Evolutionary conservation across 1,284 basidiomycete species (phyloP).

Genomic region (Pseudozyma sp.): DNA sequence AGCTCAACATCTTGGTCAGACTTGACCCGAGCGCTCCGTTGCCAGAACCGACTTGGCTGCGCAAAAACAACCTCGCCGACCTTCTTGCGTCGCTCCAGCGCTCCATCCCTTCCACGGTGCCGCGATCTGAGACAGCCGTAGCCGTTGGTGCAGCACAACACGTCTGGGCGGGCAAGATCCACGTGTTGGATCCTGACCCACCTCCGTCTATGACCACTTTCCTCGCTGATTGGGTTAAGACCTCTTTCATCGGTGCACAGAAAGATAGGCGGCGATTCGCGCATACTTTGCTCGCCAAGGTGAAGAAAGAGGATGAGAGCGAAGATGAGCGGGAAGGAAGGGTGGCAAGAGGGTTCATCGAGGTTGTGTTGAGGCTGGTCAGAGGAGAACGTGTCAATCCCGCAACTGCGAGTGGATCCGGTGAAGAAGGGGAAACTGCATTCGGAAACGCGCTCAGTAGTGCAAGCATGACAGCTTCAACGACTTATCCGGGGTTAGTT

Average conservation of each 20-base stretch:
- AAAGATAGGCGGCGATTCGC: slow-evolving; percentile 87
- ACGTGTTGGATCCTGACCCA: slow-evolving; percentile 94
- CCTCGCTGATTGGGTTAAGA: slow-evolving; percentile 85
- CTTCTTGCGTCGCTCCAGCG: slow-evolving; percentile 90
- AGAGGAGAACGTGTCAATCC: slow-evolving; percentile 24
- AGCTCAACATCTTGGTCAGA: slow-evolving; percentile 42
- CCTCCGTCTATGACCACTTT: slow-evolving; percentile 90
- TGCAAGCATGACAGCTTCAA: slow-evolving; percentile 5
- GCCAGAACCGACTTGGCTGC: slow-evolving; percentile 90
- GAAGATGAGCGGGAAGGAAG: slow-evolving; percentile 11
- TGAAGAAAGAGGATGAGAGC: slow-evolving; percentile 77
- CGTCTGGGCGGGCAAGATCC: slow-evolving; percentile 90
- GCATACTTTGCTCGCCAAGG: slow-evolving; percentile 86
- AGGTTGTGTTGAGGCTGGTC: slow-evolving; percentile 20
- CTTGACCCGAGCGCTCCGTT: slow-evolving; percentile 87
- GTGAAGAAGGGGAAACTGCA: background rate
- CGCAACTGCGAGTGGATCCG: background rate
- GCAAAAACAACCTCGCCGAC: slow-evolving; percentile 89
- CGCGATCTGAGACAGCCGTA: slow-evolving; percentile 70
- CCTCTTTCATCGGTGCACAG: slow-evolving; percentile 79
- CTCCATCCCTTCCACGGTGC: slow-evolving; percentile 74
- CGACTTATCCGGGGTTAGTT: slow-evolving; percentile 18
- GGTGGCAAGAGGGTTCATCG: slow-evolving; percentile 15
- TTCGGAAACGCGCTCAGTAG: background rate
- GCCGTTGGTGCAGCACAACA: slow-evolving; percentile 25